Base-by-base conservation (phyloP, 208 protist genomes). In the Trypanosoma melophagium region DNA sequence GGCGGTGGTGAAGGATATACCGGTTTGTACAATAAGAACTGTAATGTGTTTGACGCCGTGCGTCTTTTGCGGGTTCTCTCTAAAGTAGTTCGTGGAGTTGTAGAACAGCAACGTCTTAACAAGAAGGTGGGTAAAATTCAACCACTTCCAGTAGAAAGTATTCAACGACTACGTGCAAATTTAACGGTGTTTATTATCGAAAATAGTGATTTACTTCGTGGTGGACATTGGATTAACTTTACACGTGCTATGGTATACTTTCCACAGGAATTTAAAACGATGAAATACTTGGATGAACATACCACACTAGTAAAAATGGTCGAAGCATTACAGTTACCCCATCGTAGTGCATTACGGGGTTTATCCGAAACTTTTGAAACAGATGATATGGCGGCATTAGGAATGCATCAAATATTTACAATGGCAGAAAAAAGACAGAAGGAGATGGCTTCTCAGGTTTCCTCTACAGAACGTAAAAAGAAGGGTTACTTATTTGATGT, bases 221-320 rank as follows among this genome's bases (percentile, higher is more conserved):
- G 87, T 0, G 88, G 76, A 0, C 87, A 96, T 58, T 94, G 88
- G 87, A 73, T 93, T 24, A 94, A 94, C 67, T 71, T 90, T 16
- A 76, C 79, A 1, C 83, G 91, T 2, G 87, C 91, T 13, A 78
- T 94, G 42, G 65, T 87, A 40, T 73, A 90, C 73, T 96, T 96
- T 53, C 87, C 91, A 0, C 28, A 21, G 9, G 82, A 89, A 57
- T 53, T 79, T 25, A 73, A 71, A 1, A 56, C 44, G 0, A 60
- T 89, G 22, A 72, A 54, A 4, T 19, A 57, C 31, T 44, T 77
- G 24, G 55, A 55, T 25, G 56, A 66, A 41, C 49, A 73, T 28
- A 19, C 56, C 0, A 31, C 55, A 4, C 45, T 73, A 10, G 49
- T 76, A 38, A 61, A 52, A 45, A 62, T 53, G 12, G 66, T 76